A percentile compares a stretch with the other conserved stretches of the same genome.
Evolutionary conservation across 2,329 filamentous ascomycete species (phyloP).

Genomic region (Fusarium sp.): DNA sequence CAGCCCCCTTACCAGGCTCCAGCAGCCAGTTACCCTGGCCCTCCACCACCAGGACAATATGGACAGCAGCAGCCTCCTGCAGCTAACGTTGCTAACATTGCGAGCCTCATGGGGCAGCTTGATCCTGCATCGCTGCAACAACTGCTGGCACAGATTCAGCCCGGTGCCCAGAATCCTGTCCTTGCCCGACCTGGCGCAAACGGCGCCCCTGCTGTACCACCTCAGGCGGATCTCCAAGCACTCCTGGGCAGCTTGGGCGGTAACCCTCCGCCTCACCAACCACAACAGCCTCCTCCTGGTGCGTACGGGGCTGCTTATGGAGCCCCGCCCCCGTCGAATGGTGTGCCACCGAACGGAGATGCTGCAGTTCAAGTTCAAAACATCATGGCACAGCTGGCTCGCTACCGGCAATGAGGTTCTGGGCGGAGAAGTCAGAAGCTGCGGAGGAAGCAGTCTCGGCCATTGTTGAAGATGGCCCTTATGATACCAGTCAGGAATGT

Average conservation of each 20-base stretch:
- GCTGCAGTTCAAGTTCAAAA: conserved; percentile 71
- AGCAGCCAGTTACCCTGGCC: conserved; percentile 44
- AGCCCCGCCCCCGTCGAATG: conserved; percentile 45
- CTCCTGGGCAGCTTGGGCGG: conserved; percentile 56
- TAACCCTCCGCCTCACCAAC: conserved; percentile 38
- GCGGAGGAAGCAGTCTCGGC: conserved; percentile 1
- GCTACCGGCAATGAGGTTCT: conserved; percentile 64
- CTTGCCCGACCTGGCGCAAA: conserved; percentile 32
- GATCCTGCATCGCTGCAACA: conserved; percentile 78
- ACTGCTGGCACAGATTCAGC: conserved; percentile 69
- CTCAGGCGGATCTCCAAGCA: conserved; percentile 59
- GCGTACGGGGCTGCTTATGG: conserved; percentile 49
- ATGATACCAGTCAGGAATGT: conserved; percentile 32
- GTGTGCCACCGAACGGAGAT: conserved; percentile 47
- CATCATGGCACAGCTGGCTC: conserved; percentile 78
- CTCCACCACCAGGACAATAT: conserved; percentile 49
- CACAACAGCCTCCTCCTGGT: conserved; percentile 22
- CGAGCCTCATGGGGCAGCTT: conserved; percentile 72
- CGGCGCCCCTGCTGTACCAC: conserved; percentile 41
- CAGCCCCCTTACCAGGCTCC: conserved; percentile 46
- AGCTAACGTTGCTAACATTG: conserved; percentile 62
- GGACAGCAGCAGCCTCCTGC: conserved; percentile 45
- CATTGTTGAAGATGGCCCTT: conserved; percentile 21
- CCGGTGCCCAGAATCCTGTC: conserved; percentile 30
- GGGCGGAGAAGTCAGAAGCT: background rate